Evolutionary conservation across 441 rosid genomes (phyloP).

Genomic region (Croton laevigatus): DNA sequence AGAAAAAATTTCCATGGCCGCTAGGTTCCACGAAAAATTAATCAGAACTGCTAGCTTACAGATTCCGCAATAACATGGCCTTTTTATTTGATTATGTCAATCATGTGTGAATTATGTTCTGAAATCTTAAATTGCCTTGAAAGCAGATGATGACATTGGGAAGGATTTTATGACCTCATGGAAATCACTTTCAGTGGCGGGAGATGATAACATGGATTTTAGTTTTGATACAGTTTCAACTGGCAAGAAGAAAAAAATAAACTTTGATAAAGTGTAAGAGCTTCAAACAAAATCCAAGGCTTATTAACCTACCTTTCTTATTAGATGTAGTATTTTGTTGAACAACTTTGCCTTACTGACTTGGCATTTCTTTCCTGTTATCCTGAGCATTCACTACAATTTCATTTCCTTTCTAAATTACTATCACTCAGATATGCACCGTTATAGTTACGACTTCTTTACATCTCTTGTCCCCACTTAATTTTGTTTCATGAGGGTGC

Average conservation of each 20-base stretch:
- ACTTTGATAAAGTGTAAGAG: constrained; percentile 70
- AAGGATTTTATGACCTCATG: constrained; percentile 70
- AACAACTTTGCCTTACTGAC: background rate
- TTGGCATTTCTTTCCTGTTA: background rate
- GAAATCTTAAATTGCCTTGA: constrained; percentile 20
- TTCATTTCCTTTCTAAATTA: background rate
- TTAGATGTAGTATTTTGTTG: background rate
- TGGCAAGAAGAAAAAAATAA: constrained; percentile 55
- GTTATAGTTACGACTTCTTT: too few species aligned
- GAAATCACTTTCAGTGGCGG: constrained; percentile 63
- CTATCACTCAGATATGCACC: too few species aligned
- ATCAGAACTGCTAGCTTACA: too few species aligned
- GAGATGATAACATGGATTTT: constrained; percentile 70
- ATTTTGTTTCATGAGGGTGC: too few species aligned
- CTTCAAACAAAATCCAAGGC: background rate
- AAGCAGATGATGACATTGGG: constrained; percentile 72
- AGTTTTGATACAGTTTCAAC: constrained; percentile 47
- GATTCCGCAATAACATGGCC: too few species aligned
- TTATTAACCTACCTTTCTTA: background rate
- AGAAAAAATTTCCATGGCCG: too few species aligned
- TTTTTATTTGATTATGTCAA: background rate
- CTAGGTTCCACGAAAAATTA: too few species aligned
- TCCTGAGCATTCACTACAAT: background rate
- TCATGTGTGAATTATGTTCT: constrained; percentile 7
- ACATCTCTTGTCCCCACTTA: too few species aligned